Evolutionary conservation across 768 basidiomycete species (phyloP).

Genomic region (Paxillus rubicundulus): DNA sequence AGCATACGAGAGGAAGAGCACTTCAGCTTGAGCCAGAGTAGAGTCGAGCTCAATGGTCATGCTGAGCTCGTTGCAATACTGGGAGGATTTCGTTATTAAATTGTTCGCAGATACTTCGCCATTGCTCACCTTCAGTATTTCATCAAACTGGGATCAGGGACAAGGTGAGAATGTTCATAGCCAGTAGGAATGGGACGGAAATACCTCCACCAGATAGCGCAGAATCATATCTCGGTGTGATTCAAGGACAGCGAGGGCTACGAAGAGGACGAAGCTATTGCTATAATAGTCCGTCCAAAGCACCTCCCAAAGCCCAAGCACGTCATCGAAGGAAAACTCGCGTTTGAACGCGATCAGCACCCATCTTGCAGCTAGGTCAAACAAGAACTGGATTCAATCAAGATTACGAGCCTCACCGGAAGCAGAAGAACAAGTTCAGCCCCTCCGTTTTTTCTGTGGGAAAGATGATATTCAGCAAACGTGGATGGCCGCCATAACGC

Average conservation of each 20-base stretch:
- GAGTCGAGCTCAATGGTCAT: conserved; percentile 97
- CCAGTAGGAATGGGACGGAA: conserved; percentile 17
- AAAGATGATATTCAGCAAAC: neutral
- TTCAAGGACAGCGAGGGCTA: conserved; percentile 91
- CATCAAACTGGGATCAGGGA: conserved; percentile 56
- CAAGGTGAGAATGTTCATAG: conserved; percentile 3
- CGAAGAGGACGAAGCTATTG: conserved; percentile 84
- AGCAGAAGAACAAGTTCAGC: conserved; percentile 96
- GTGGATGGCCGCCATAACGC: neutral
- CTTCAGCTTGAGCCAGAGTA: conserved; percentile 94
- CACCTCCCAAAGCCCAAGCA: conserved; percentile 90
- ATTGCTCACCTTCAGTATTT: conserved; percentile 27
- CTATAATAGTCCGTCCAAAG: conserved; percentile 92
- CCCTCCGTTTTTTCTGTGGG: conserved; percentile 79
- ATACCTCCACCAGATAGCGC: conserved; percentile 90
- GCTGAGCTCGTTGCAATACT: conserved; percentile 93
- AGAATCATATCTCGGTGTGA: conserved; percentile 94
- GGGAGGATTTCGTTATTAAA: conserved; percentile 5
- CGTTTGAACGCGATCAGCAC: conserved; percentile 93
- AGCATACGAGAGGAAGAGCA: conserved; percentile 89
- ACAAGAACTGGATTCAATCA: neutral
- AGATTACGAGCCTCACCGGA: conserved; percentile 60
- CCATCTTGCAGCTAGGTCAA: conserved; percentile 52
- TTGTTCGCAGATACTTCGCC: neutral
- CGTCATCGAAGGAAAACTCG: conserved; percentile 91